Percentiles rank a stretch among this genome's conserved stretches.
phyloP scores from a whole-genome alignment of 768 basidiomycete genomes.

The Termitomyces sp. region DNA sequence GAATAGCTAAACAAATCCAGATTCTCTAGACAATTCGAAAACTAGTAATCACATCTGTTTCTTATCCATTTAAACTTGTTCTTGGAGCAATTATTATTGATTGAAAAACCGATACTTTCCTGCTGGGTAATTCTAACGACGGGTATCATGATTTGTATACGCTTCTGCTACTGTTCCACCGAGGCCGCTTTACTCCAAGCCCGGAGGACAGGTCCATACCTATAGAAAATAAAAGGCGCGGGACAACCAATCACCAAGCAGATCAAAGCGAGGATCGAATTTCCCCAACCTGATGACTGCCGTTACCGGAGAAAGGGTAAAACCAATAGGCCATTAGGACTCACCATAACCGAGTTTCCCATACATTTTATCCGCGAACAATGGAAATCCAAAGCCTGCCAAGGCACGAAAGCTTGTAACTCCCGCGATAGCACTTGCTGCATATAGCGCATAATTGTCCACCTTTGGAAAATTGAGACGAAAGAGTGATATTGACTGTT shows the following conservation, averaged over 20 bases:
- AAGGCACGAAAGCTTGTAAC: conserved; percentile 52
- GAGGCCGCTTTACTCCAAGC: conserved; percentile 33
- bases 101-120: not conserved
- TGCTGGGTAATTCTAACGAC: not conserved
- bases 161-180: conserved; percentile 21
- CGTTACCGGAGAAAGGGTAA: not conserved
- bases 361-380: conserved; percentile 61
- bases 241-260: conserved; percentile 54
- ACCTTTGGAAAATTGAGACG: conserved; percentile 43
- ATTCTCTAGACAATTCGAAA: not conserved
- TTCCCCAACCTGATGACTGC: conserved; percentile 42
- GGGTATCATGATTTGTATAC: not conserved
- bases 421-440: conserved; percentile 55
- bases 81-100: too few species aligned
- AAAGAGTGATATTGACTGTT: conserved; percentile 16
- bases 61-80: too few species aligned
- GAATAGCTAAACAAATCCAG: not conserved
- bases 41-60: too few species aligned
- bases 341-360: conserved; percentile 41
- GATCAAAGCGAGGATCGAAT: conserved; percentile 49
- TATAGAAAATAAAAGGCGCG: conserved; percentile 40
- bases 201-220: conserved; percentile 32
- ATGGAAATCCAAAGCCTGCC: conserved; percentile 60
- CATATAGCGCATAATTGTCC: conserved; percentile 79
- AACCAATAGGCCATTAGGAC: not conserved